These are phyloP conservation scores for Phylloboletellus chloephorus DNA, from an alignment of 1,284 basidiomycete species.

Conservation along the genomic window DNA sequence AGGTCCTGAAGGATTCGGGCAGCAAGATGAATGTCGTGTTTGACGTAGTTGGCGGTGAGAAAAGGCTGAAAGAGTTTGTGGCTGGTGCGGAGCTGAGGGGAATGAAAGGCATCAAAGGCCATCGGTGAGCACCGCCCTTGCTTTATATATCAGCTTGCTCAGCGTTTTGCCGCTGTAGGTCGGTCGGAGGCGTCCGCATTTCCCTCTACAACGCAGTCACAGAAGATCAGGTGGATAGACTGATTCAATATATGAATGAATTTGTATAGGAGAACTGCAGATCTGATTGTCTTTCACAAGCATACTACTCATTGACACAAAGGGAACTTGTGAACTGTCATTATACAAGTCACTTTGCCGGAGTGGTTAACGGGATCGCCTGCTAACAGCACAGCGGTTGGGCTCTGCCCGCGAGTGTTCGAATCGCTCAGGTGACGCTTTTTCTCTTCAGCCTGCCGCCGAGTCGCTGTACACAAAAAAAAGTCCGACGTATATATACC, in stretches of 20 bases:
- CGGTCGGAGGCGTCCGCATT: constrained; percentile 80
- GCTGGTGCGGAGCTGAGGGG: constrained; percentile 71
- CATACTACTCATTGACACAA: too few relatives aligned
- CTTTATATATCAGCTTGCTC: constrained; percentile 1
- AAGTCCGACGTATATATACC: too few relatives aligned
- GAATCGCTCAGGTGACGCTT: constrained; percentile 81
- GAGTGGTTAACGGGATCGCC: constrained; percentile 91
- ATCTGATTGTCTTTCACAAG: too few relatives aligned
- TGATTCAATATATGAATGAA: constrained; percentile 57
- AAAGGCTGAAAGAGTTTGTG: constrained; percentile 68
- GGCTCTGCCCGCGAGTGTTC: constrained; percentile 82
- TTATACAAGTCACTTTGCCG: constrained; percentile 70
- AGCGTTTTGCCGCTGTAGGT: constrained; percentile 33
- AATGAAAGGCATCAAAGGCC: constrained; percentile 86
- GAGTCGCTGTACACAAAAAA: too few relatives aligned
- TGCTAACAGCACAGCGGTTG: constrained; percentile 73
- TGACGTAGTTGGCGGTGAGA: constrained; percentile 64
- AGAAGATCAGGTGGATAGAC: constrained; percentile 62
- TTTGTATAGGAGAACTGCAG: constrained; percentile 41
- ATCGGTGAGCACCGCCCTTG: constrained; percentile 59
- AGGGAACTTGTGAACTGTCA: too few relatives aligned
- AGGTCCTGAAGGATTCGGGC: constrained; percentile 66
- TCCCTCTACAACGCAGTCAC: constrained; percentile 96
- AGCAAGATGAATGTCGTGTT: constrained; percentile 96
- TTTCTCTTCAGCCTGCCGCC: too few relatives aligned